Percentiles rank a stretch among this genome's conserved stretches.
Evolutionary conservation across 768 basidiomycete genomes (phyloP).

Genomic region (Lentinula sp.): DNA sequence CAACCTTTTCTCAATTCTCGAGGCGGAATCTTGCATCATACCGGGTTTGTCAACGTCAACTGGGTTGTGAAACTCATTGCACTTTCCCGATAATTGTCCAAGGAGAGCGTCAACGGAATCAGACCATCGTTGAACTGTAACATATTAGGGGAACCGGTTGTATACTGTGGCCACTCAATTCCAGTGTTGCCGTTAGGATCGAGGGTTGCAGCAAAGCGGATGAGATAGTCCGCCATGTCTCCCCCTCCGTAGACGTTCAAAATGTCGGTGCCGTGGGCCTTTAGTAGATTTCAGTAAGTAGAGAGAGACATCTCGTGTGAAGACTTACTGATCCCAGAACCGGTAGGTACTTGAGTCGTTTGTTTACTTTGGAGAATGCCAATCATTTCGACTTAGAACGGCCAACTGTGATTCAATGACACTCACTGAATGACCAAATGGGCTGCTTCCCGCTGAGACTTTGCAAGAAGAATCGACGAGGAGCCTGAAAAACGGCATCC

Average conservation of each 20-base stretch:
- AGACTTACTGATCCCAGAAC: slow-evolving; percentile 20
- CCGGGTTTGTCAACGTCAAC: neutral
- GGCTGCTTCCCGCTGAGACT: slow-evolving; percentile 23
- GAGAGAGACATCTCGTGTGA: neutral
- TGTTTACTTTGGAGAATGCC: slow-evolving; percentile 15
- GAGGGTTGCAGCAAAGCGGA: slow-evolving; percentile 15
- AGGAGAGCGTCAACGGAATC: slow-evolving; percentile 11
- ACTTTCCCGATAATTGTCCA: slow-evolving; percentile 22
- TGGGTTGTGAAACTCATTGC: neutral
- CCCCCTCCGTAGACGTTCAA: slow-evolving; percentile 14
- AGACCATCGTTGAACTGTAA: slow-evolving; percentile 17
- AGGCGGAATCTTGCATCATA: neutral
- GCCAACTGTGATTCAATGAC: neutral
- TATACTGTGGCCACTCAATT: slow-evolving; percentile 24
- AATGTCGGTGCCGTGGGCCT: slow-evolving; percentile 20
- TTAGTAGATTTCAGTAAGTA: slow-evolving; percentile 3
- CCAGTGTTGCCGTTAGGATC: slow-evolving; percentile 8
- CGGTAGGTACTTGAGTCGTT: slow-evolving; percentile 19
- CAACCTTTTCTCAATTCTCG: neutral
- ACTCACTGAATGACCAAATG: slow-evolving; percentile 34
- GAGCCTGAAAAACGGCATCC: slow-evolving; percentile 30
- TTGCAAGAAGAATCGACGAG: slow-evolving; percentile 28
- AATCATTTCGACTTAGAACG: neutral
- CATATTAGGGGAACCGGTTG: slow-evolving; percentile 13
- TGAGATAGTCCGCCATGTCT: slow-evolving; percentile 22